Evolutionary conservation across 306 rosid genomes (phyloP), one percentile per base, ranked within the genome.

Genomic region (Rosa lucieae): DNA sequence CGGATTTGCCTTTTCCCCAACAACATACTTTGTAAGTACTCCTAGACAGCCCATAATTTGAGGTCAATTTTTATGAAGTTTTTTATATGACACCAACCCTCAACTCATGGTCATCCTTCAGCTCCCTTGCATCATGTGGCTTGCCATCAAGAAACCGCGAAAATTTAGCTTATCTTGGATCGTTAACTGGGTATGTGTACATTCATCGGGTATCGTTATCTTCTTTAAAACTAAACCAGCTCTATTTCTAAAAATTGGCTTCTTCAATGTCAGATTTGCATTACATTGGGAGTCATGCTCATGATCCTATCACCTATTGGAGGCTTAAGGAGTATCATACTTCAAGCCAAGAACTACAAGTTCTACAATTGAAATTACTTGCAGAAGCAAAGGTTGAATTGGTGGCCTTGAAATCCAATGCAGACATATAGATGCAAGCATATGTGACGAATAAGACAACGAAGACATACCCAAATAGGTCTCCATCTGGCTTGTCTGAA

Each of bases 41-140:
- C 44, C 12, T 37, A 37, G 46, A 17, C 46, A 35, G 7, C 4
- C 26, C 65, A 42, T 17, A 17, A 29, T 44, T 46, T 43, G 23
- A 26, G 2, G 39, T n/a, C 55, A 55, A n/a, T 6, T 59, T 37
- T 37, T 39, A 8, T 15, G 26, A 17, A 66, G 21, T 13, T 66
- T 12, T 53, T 67, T 15, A 52, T 3, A 20, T 70, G 3, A 40
- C 13, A 20, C 39, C 63, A 51, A 17, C 0, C 21, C 4, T 11
- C 3, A 74, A 47, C 44, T 58, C 67, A 21, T 23, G 39, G 77
- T 21, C 43, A 18, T 74, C 81, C 9, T 69, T 18, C 83, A 93
- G 98, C 97, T 91, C 37, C 97, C 98, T 21, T 88, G 98, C 77
- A 58, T 88, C 37, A 89, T 93, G 80, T 91, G 98, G 93, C 94